Evolutionary conservation across 192 early-diverging fungal species (phyloP).

Genomic region (Entomortierella chlamydospora): DNA sequence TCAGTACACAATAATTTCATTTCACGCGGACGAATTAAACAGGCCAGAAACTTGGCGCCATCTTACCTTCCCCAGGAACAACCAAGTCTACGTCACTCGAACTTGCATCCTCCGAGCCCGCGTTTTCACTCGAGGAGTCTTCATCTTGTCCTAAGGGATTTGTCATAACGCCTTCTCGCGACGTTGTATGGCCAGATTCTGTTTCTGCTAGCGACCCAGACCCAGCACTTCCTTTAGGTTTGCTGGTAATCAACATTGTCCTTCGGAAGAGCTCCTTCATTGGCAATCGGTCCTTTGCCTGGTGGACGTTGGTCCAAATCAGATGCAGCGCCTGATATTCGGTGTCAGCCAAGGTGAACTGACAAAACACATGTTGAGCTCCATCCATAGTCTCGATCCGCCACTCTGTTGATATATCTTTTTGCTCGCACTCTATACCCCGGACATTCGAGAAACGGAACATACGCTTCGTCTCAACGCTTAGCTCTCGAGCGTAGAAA

Average conservation of each 20-base stretch:
- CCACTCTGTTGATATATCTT: constrained; percentile 54
- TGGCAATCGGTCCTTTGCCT: constrained; percentile 34
- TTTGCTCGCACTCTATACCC: constrained; percentile 52
- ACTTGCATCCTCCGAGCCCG: constrained; percentile 14
- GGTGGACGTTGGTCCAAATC: constrained; percentile 50
- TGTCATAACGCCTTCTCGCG: constrained; percentile 24
- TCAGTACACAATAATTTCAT: not conserved
- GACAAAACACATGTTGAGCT: constrained; percentile 35
- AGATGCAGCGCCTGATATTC: constrained; percentile 49
- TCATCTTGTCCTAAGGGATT: not conserved
- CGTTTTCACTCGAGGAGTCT: not conserved
- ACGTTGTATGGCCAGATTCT: constrained; percentile 38
- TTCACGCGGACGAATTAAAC: not conserved
- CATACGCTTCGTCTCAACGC: constrained; percentile 49
- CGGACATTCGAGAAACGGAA: constrained; percentile 46
- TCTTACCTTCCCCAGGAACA: constrained; percentile 32
- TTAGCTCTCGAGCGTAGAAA: constrained; percentile 46
- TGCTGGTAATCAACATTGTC: constrained; percentile 38
- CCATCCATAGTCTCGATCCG: constrained; percentile 48
- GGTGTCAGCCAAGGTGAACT: constrained; percentile 40
- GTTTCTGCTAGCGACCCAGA: constrained; percentile 47
- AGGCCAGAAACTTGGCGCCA: not conserved
- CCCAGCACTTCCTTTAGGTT: constrained; percentile 46
- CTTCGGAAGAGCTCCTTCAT: constrained; percentile 41
- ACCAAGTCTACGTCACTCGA: constrained; percentile 16